Percentiles rank a stretch among this genome's conserved stretches.
phyloP scores from a whole-genome alignment of 2,329 filamentous ascomycete species.

The Arthrobotrys conoides region DNA sequence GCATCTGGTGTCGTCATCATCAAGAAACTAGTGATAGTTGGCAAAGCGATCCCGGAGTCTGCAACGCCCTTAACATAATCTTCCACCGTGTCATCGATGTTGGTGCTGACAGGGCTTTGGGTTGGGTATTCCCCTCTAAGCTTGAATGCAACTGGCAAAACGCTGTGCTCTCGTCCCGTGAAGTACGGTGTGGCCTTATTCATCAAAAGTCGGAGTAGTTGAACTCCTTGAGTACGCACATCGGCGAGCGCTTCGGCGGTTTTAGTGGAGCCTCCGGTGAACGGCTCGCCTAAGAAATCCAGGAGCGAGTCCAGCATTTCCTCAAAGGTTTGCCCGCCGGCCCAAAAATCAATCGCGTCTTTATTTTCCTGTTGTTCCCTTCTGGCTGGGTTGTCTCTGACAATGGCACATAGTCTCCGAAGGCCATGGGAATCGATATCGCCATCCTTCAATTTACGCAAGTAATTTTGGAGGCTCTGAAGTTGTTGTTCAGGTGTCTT shows the following conservation, averaged over 20 bases:
- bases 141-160: conserved; percentile 63
- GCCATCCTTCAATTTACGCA: conserved; percentile 62
- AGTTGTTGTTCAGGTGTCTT: conserved; percentile 59
- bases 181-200: conserved; percentile 67
- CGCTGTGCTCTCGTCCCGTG: conserved; percentile 62
- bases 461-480: conserved; percentile 53
- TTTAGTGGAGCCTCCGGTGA: conserved; percentile 35
- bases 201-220: conserved; percentile 71
- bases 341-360: conserved; percentile 64
- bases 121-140: conserved; percentile 64
- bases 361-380: conserved; percentile 63
- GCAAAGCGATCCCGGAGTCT: conserved; percentile 62
- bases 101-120: conserved; percentile 63
- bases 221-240: conserved; percentile 63
- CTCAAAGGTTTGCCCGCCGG: conserved; percentile 63
- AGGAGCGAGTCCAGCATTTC: conserved; percentile 63
- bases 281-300: conserved; percentile 63
- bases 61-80: conserved; percentile 62
- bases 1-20: conserved; percentile 49
- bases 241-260: conserved; percentile 62
- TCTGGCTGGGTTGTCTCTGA: conserved; percentile 63
- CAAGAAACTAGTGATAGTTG: conserved; percentile 61
- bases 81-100: conserved; percentile 64
- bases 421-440: conserved; percentile 65
- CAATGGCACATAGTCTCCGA: conserved; percentile 63